Base-by-base conservation (phyloP, 176 grass and related monocot genomes). In the Eragrostis nindensis region DNA sequence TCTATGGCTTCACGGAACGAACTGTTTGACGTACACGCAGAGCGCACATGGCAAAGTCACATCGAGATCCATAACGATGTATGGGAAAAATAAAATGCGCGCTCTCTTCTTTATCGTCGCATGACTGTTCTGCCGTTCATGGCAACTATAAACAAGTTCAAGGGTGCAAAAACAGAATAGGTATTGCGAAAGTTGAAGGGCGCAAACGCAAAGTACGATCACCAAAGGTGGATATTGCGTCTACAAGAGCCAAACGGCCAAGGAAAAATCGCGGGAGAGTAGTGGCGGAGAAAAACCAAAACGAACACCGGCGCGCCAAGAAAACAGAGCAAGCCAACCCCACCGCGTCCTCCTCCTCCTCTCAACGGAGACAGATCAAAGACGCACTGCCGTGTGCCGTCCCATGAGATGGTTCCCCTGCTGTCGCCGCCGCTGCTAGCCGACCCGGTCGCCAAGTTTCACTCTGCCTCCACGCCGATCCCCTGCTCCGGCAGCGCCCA, bases 211-310 rank as follows among this genome's bases (percentile, higher is more conserved):
- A 70, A 85, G 75, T 76, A 45, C 15, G 4, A n/a, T 22, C 2
- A 80, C 54, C 7, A 15, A 41, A 40, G 71, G 43, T 18, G 5
- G 25, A 19, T 57, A 55, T 13, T 47, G 63, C 15, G n/a, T 11
- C n/a, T n/a, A 11, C 22, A 61, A 27, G 22, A 27, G 57, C 24
- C 24, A 80, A 77, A 66, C 7, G 44, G 29, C 9, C 17, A 50
- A 47, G 70, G 65, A 89, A 89, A 89, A 89, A 85, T 89, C 87
- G 82, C 71, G 71, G 82, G 66, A 89, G 87, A 89, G 78, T 59
- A 77, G 82, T 85, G 87, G 87, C 56, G 12, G 82, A 89, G 87
- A 72, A 89, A 83, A 81, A 77, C 17, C 57, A 74, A 48, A 81
- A 81, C 80, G 77, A 84, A 66, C 65, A 38, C 13, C 30, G 61